Evolutionary conservation across 768 basidiomycete genomes (phyloP).

Genomic region (Amanita phalloides): DNA sequence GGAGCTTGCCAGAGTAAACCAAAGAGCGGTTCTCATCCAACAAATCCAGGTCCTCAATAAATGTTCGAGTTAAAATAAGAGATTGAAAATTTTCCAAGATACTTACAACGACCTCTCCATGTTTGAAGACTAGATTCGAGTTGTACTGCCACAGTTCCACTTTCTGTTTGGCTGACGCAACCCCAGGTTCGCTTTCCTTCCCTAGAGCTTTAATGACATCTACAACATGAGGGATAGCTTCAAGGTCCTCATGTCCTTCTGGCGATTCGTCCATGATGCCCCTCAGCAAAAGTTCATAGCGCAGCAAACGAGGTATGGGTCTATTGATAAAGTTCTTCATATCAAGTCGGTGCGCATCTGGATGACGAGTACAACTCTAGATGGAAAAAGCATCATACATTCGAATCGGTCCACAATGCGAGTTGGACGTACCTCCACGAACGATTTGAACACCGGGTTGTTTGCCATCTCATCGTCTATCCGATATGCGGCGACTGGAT

Average conservation of each 20-base stretch:
- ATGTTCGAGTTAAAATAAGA: not conserved
- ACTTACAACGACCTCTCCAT: conserved; percentile 55
- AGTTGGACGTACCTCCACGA: conserved; percentile 56
- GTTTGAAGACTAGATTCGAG: conserved; percentile 65
- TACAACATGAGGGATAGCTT: conserved; percentile 77
- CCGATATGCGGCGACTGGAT: conserved; percentile 82
- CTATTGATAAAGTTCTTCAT: conserved; percentile 91
- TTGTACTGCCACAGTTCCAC: conserved; percentile 85
- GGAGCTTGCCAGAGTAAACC: conserved; percentile 71
- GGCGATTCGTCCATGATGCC: conserved; percentile 73
- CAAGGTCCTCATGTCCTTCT: conserved; percentile 64
- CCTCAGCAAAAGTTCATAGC: conserved; percentile 79
- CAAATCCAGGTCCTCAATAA: conserved; percentile 71
- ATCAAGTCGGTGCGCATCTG: conserved; percentile 71
- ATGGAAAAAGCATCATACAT: not conserved
- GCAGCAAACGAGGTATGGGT: conserved; percentile 78
- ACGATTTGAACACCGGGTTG: conserved; percentile 68
- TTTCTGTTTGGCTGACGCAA: conserved; percentile 75
- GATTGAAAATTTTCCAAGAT: not conserved
- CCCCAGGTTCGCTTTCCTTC: conserved; percentile 82
- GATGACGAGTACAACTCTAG: conserved; percentile 44
- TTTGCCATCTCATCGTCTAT: conserved; percentile 81
- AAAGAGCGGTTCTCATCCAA: conserved; percentile 75
- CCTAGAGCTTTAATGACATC: conserved; percentile 81
- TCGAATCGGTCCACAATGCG: not conserved